A percentile compares a stretch with the other conserved stretches of the same genome.
phyloP scores from a whole-genome alignment of 495 filamentous ascomycete species.

The Entonaema liquescens region DNA sequence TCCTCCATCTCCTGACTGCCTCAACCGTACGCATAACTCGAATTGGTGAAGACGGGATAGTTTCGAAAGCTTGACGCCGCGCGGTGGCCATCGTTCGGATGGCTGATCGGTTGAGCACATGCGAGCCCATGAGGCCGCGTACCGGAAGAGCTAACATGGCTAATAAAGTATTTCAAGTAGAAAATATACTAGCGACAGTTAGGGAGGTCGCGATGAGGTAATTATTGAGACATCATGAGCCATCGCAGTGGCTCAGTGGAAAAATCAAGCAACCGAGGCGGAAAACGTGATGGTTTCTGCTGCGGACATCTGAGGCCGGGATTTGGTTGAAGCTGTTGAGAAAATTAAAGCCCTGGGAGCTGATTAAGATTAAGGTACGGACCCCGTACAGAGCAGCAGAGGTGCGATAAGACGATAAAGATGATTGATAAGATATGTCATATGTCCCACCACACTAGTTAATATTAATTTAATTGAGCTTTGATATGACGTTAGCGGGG shows the following conservation, averaged over 20 bases:
- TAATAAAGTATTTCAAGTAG: slow-evolving; percentile 22
- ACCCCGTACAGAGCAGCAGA: neutral
- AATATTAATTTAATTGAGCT: neutral
- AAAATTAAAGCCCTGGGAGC: neutral
- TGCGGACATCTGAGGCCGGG: slow-evolving; percentile 56
- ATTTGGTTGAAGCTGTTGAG: slow-evolving; percentile 14
- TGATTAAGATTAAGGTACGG: neutral
- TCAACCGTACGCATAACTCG: slow-evolving; percentile 79
- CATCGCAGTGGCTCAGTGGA: slow-evolving; percentile 42
- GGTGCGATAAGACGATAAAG: neutral
- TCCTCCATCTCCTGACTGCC: slow-evolving; percentile 75
- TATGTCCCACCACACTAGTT: neutral
- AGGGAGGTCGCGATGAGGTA: slow-evolving; percentile 35
- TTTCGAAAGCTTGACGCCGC: slow-evolving; percentile 41
- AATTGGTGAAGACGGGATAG: slow-evolving; percentile 64
- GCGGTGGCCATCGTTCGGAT: slow-evolving; percentile 49
- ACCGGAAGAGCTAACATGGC: slow-evolving; percentile 44
- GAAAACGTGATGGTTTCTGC: slow-evolving; percentile 59
- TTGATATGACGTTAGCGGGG: slow-evolving; percentile 31
- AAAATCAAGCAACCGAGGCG: slow-evolving; percentile 14
- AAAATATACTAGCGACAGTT: neutral
- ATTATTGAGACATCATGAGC: slow-evolving; percentile 36
- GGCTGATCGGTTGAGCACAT: slow-evolving; percentile 30
- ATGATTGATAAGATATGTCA: neutral
- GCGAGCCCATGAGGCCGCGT: slow-evolving; percentile 42